A percentile compares a stretch with the other conserved stretches of the same genome.
Conservation (phyloP, 2,329 filamentous ascomycete genomes). For the Mariannaea elegans region DNA sequence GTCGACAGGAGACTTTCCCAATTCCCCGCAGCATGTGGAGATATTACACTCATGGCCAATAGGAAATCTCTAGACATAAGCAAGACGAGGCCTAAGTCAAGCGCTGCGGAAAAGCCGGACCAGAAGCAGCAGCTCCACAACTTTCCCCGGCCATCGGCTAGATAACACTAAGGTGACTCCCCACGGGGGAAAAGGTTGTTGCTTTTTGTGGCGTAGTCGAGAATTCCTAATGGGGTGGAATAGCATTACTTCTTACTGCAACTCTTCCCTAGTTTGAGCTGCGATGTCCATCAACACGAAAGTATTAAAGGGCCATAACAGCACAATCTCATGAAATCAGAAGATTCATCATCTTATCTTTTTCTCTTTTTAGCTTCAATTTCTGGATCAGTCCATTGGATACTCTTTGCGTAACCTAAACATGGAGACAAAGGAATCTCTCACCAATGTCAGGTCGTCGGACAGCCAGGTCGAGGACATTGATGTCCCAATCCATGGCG, state of each 20-base stretch:
- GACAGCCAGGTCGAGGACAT: conserved; percentile 26
- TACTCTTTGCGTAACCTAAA: too few relatives aligned
- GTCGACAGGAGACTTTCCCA: neutral
- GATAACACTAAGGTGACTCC: neutral
- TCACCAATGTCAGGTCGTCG: conserved; percentile 8
- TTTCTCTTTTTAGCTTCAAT: neutral
- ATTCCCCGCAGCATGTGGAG: neutral
- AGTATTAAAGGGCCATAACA: conserved; percentile 16
- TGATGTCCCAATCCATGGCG: conserved; percentile 3
- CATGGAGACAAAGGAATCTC: conserved; percentile 18
- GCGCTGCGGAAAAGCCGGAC: neutral
- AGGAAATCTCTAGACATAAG: neutral
- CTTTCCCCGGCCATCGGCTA: neutral
- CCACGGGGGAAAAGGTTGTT: neutral
- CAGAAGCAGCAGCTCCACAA: neutral
- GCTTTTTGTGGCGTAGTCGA: conserved; percentile 10
- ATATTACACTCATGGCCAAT: neutral
- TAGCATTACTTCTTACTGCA: neutral
- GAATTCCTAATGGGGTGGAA: neutral
- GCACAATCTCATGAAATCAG: neutral
- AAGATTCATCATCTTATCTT: neutral
- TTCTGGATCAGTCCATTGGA: neutral
- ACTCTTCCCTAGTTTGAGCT: neutral
- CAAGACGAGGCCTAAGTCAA: neutral
- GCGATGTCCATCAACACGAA: neutral